Base-by-base conservation (phyloP, 495 filamentous ascomycete species). In the Penicillium herquei region DNA sequence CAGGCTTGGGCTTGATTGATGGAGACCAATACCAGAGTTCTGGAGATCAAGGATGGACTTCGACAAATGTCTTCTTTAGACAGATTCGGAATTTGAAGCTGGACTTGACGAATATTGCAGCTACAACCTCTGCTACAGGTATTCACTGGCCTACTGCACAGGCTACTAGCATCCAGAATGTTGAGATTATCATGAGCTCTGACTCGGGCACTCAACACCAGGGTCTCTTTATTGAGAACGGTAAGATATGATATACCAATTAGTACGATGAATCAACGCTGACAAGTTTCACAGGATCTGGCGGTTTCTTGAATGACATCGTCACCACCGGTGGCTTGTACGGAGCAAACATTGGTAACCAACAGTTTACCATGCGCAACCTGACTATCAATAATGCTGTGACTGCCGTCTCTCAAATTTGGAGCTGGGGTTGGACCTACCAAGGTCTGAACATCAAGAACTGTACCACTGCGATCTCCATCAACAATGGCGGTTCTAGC, bases 351-450 rank as follows among this genome's bases (percentile, higher is more conserved):
- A 63, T 91, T 53, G 89, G 89, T 13, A 91, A 89, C 61, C 89
- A 93, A 70, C 90, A 93, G 66, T 94, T 86, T 54, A 92, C 89
- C 0, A 88, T 87, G 77, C 79, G 87, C 31, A 90, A 91, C 65
- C 34, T 94, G 17, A 78, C 70, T 10, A 88, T 93, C 67, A 82
- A 81, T 56, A 78, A 86, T 34, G 74, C 83, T 10, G 81, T 80
- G 4, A 85, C 84, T 31, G 79, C 79, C 37, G 84, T 85, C 46
- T 79, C 76, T 21, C 82, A 84, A 45, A 80, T 86, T 3, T 83
- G 78, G 79, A 55, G 79, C 55, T 84, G 81, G 81, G 78, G 80
- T 30, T 83, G 79, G 81, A 81, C 78, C 3, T 84, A 81, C 54
- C 72, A 78, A 43, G 72, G 72, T 16, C 55, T 79, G 39, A 70